These are phyloP conservation scores for Escovopsis sp. DNA, from an alignment of 2,329 filamentous ascomycete species.

Conservation along the genomic window DNA sequence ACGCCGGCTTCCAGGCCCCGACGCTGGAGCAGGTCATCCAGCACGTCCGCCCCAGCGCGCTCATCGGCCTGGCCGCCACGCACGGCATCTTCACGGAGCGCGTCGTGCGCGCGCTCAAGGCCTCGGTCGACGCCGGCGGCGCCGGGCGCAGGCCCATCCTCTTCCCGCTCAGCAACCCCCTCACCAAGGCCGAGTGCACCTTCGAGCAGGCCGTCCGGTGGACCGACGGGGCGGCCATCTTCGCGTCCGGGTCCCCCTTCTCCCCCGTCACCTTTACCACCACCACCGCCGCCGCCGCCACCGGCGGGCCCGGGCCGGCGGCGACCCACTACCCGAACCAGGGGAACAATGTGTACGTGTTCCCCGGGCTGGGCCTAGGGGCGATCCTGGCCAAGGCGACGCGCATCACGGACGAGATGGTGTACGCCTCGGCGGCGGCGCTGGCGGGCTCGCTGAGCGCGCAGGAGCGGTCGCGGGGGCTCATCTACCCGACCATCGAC, in stretches of 20 bases:
- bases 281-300: too few species aligned
- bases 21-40: slow-evolving; percentile 83
- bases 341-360: slow-evolving; percentile 85
- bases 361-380: slow-evolving; percentile 88
- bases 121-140: slow-evolving; percentile 46
- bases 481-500: slow-evolving; percentile 83
- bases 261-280: slow-evolving; percentile 38
- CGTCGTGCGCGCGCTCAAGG: slow-evolving; percentile 58
- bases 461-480: slow-evolving; percentile 67
- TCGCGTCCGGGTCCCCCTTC: slow-evolving; percentile 93
- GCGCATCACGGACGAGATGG: slow-evolving; percentile 85
- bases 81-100: slow-evolving; percentile 87
- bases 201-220: slow-evolving; percentile 85
- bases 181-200: slow-evolving; percentile 93
- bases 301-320: slow-evolving; percentile 23
- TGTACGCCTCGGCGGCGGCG: slow-evolving; percentile 80
- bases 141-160: slow-evolving; percentile 72
- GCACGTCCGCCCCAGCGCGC: slow-evolving; percentile 85
- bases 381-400: slow-evolving; percentile 83
- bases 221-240: slow-evolving; percentile 84
- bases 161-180: slow-evolving; percentile 92
- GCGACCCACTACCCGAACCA: slow-evolving; percentile 64
- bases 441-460: slow-evolving; percentile 64
- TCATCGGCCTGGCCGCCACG: slow-evolving; percentile 88
- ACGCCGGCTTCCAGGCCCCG: slow-evolving; percentile 55